Conservation (phyloP, 441 rosid species). For the Croton setiger region DNA sequence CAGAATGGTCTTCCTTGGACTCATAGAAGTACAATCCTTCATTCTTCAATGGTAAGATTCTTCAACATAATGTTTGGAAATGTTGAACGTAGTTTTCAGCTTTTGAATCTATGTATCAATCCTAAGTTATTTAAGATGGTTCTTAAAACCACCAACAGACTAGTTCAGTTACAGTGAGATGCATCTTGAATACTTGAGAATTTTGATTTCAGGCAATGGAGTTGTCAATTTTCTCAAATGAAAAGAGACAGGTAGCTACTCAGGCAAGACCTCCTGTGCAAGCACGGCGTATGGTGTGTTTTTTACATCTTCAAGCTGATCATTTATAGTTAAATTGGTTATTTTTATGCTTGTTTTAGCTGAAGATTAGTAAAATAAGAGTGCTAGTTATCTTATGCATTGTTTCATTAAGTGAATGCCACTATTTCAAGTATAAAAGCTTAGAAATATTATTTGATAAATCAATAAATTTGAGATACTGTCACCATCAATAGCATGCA, state of each 20-base stretch:
- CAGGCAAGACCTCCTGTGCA: slow-evolving; percentile 68
- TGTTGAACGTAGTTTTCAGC: slow-evolving; percentile 4
- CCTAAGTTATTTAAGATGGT: neutral
- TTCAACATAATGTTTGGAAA: slow-evolving; percentile 12
- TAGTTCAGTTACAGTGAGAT: slow-evolving; percentile 1
- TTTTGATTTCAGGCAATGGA: slow-evolving; percentile 45
- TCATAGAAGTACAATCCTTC: slow-evolving; percentile 35
- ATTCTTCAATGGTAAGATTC: slow-evolving; percentile 40
- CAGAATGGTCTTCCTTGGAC: slow-evolving; percentile 38
- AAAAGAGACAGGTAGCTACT: slow-evolving; percentile 47
- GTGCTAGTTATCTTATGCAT: neutral
- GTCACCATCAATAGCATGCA: neutral
- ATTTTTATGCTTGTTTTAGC: neutral
- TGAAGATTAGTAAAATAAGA: slow-evolving; percentile 5
- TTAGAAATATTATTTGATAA: slow-evolving; percentile 4
- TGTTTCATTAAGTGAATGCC: neutral
- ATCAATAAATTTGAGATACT: neutral
- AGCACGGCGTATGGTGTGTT: slow-evolving; percentile 59
- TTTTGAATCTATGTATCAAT: slow-evolving; percentile 1
- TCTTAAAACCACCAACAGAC: neutral
- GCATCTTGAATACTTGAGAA: neutral
- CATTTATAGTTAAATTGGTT: neutral
- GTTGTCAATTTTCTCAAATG: slow-evolving; percentile 35
- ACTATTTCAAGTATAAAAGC: neutral
- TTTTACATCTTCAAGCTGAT: slow-evolving; percentile 14